phyloP scores from a whole-genome alignment of 805 yeast species.

The Scheffersomyces ergatensis region DNA sequence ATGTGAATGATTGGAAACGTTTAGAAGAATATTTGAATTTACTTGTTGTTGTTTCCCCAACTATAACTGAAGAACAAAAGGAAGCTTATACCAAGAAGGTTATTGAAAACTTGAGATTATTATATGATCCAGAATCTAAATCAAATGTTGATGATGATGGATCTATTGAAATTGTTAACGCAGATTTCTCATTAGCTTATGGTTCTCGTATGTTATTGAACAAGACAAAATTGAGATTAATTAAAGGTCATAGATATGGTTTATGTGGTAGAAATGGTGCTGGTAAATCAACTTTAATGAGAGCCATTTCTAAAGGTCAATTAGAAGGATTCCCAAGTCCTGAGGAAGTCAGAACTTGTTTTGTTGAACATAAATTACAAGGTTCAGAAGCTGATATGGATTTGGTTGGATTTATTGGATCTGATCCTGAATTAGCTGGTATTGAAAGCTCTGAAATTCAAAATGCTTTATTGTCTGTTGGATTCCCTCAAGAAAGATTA shows the following conservation, averaged over 20 bases:
- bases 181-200: conserved; percentile 93
- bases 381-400: conserved; percentile 92
- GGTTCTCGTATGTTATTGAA: conserved; percentile 96
- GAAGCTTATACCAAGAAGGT: conserved; percentile 41
- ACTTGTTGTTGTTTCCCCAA: conserved; percentile 21
- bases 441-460: conserved; percentile 72
- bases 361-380: conserved; percentile 95
- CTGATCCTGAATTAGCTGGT: conserved; percentile 74
- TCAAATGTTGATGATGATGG: conserved; percentile 63
- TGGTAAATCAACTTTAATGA: conserved; percentile 96
- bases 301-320: conserved; percentile 95
- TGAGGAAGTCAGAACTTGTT: conserved; percentile 83
- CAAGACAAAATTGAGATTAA: conserved; percentile 82
- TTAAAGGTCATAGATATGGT: conserved; percentile 97
- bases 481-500: conserved; percentile 88
- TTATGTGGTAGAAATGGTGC: conserved; percentile 98
- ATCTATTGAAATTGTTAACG: conserved; percentile 87
- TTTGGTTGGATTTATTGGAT: conserved; percentile 80
- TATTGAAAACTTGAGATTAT: conserved; percentile 47
- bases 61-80: conserved; percentile 27
- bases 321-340: conserved; percentile 96
- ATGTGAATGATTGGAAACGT: conserved; percentile 47
- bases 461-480: conserved; percentile 75
- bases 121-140: conserved; percentile 47
- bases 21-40: conserved; percentile 51